Evolutionary conservation across 495 filamentous ascomycete species (phyloP), one percentile per base, ranked within the genome.

Genomic region (Tuber magnatum): DNA sequence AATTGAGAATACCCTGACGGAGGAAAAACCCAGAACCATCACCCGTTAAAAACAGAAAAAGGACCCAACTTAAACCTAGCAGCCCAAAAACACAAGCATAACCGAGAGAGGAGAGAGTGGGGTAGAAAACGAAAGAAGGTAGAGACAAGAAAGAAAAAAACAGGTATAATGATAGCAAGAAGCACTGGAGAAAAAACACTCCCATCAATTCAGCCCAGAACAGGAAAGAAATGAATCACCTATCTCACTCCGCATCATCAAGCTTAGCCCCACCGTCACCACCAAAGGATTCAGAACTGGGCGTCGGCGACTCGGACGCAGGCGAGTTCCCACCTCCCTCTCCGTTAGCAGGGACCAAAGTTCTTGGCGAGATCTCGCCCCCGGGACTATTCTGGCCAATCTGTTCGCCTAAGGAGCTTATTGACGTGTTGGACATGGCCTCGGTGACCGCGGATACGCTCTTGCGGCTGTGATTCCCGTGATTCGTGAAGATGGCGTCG

Each of bases 381-480:
- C 42, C 76, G 32, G 72, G 77, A 39, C 69, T 78, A 32, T 71
- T 72, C 35, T 42, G 43, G 28, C 12, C 18, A 12, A 35, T 18
- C 0, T 12, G 56, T 76, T 76, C 80, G 6, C 71, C 76, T 28
- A 76, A 42, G 40, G 80, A 81, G 70, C 71, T 78, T 24, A 81
- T 71, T 4, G 80, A 81, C 14, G 73, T 74, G 38, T 81, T 81
- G 14, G 80, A 81, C 68, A 78, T 42, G 14, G 73, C 76, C 46
- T 74, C 80, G 10, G 76, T 78, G n/a, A 70, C 72, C 38, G 75
- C 80, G n/a, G 80, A 75, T 10, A 77, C 68, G 41, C 78, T 71
- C 42, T 68, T 71, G 46, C 72, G 78, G 39, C 78, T 81, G n/a
- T 72, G 40, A n/a, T 81, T 81, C 22, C 74, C 75, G 68, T 81